phyloP scores from a whole-genome alignment of 2,329 filamentous ascomycete genomes.

The Nigrospora sphaerica region DNA sequence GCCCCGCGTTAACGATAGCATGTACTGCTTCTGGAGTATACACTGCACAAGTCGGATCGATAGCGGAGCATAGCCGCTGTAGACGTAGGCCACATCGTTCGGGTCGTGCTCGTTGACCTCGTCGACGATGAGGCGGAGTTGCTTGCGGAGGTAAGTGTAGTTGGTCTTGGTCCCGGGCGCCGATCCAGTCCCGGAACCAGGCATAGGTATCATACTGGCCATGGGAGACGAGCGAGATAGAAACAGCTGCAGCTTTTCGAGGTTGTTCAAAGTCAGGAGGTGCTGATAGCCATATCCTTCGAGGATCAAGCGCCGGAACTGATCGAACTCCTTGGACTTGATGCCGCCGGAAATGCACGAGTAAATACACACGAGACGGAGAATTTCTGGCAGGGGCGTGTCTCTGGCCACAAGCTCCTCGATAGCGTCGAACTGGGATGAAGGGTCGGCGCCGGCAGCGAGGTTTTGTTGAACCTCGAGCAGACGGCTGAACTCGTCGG shows the following conservation, averaged over 20 bases:
- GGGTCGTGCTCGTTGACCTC: slow-evolving; percentile 94
- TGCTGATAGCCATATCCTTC: slow-evolving; percentile 96
- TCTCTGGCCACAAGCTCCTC: slow-evolving; percentile 92
- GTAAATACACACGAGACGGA: slow-evolving; percentile 84
- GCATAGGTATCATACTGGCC: slow-evolving; percentile 74
- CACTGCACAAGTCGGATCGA: slow-evolving; percentile 89
- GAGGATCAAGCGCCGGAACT: slow-evolving; percentile 78
- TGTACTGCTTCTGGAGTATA: slow-evolving; percentile 81
- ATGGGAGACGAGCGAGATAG: slow-evolving; percentile 69
- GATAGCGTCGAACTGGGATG: slow-evolving; percentile 81
- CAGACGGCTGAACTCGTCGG: slow-evolving; percentile 79
- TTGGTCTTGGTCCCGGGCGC: slow-evolving; percentile 70
- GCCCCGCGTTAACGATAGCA: slow-evolving; percentile 64
- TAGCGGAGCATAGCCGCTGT: slow-evolving; percentile 91
- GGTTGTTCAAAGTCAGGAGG: slow-evolving; percentile 75
- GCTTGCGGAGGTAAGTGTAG: slow-evolving; percentile 81
- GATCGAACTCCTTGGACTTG: slow-evolving; percentile 80
- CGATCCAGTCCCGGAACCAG: slow-evolving; percentile 40
- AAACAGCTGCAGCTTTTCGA: slow-evolving; percentile 87
- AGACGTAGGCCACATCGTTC: slow-evolving; percentile 94
- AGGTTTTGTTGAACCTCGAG: slow-evolving; percentile 95
- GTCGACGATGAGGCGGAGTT: slow-evolving; percentile 83
- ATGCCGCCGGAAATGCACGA: slow-evolving; percentile 86
- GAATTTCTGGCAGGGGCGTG: slow-evolving; percentile 69
- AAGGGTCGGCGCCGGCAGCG: slow-evolving; percentile 82